Evolutionary conservation across 2,329 filamentous ascomycete genomes (phyloP).

Genomic region (Colletotrichum kahawae): DNA sequence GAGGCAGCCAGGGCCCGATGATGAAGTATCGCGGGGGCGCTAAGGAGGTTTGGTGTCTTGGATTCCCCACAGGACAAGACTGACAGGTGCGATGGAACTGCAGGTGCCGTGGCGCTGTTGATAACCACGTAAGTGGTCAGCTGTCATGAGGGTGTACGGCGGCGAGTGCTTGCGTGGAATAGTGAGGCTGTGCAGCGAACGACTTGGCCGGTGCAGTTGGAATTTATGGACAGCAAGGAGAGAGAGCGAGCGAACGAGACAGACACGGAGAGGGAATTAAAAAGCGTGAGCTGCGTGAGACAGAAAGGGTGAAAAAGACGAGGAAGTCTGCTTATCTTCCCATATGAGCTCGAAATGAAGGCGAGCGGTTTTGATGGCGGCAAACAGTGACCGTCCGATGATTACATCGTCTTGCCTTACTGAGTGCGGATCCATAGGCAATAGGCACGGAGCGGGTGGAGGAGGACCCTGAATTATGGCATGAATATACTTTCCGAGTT

Average conservation of each 20-base stretch:
- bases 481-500: background rate
- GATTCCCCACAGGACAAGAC: background rate
- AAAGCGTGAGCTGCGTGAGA: background rate
- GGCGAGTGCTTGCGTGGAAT: constrained; percentile 22
- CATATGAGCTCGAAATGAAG: background rate
- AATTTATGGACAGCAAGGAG: background rate
- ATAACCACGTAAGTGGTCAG: constrained; percentile 2
- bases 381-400: background rate
- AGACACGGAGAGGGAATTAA: background rate
- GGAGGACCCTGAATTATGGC: constrained; percentile 16
- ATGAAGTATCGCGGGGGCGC: background rate
- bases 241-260: background rate
- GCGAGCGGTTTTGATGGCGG: background rate
- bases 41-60: constrained; percentile 3
- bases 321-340: background rate
- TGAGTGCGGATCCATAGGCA: background rate
- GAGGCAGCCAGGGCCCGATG: background rate
- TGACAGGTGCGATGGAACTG: background rate
- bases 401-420: background rate
- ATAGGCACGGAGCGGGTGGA: background rate
- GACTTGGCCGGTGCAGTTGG: background rate
- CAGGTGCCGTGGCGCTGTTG: constrained; percentile 6
- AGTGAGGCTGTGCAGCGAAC: constrained; percentile 18
- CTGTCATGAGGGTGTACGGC: background rate
- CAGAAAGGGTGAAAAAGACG: background rate